Base-by-base conservation (phyloP, 345 rosid species). In the Arabis hirsuta region DNA sequence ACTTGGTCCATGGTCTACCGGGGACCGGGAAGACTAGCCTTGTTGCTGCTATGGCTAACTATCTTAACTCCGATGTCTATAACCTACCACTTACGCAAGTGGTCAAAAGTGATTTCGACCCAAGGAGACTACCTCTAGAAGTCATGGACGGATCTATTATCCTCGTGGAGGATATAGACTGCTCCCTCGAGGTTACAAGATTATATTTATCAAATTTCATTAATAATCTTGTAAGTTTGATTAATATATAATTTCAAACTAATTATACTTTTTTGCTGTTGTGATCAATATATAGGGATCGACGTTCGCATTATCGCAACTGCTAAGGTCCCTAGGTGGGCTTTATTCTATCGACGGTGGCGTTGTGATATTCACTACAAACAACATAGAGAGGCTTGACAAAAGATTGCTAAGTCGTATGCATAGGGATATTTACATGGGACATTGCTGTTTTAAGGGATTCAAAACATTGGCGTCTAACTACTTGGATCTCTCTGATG, bases 11-110 rank as follows among this genome's bases (percentile, higher is more conserved):
- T 38, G 90, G 90, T 11, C 88, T 84, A 38, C 90, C 90, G 0
- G 90, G 88, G 1, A 84, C 90, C 0, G 90, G 90, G 13, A 82
- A 86, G 76, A 84, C 90, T 1, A 86, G 88, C 43, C 72, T 86
- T 72, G 81, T 84, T 27, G 88, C 82, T 0, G 88, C 90, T 32
- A 82, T 86, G 85, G 90, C 88, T 3, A 86, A 86, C 42, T 50
- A 84, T 29, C 64, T 85, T 6, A 81, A 79, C 61, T 82, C 81
- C 19, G 82, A 85, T 59, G 71, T 85, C 1, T 85, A 81, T 32
- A 81, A 80, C 62, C 45, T 85, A 55, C 82, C 81, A 55, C 80
- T 85, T 2, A 53, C 36, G 13, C 4, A 0, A 77, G 65, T 16
- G 19, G 34, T 83, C 9, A 55, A 51, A 53, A 16, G 62, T 13